Evolutionary conservation across 2,329 filamentous ascomycete species (phyloP), one percentile per base, ranked within the genome.

Genomic region (Hymenoscyphus infarciens): DNA sequence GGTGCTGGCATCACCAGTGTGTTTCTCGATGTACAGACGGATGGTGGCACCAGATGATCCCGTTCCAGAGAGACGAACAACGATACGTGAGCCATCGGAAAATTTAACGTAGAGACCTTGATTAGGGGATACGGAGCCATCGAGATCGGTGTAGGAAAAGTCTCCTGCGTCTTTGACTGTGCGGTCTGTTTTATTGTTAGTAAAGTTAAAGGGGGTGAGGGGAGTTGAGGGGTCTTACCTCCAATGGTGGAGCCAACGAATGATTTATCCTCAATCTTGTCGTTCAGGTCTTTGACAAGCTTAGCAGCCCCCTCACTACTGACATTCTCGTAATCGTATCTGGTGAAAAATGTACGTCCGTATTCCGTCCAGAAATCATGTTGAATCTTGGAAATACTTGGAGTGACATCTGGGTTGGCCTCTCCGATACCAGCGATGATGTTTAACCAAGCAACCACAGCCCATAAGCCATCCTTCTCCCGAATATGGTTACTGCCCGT

Each of bases 401-500:
- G 93, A 2, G 89, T 92, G 70, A 90, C 87, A 63, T 82, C 87
- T 22, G 90, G 86, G 73, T 89, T 89, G 76, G 92, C 84, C 75
- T 95, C 87, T 68, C 93, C 93, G 56, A 98, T 87, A 69, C 91
- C 94, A 65, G 95, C 95, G 72, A 99, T 96, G 77, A 99, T 97
- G 83, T 99, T 99, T 72, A 99, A 81, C 95, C 95, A 99, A 35
- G 95, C 95, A 60, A 97, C 90, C 66, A 99, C 86, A 64, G 95
- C 95, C 95, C 95, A 99, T 52, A 99, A 85, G 66, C 95, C 95
- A 74, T 99, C 95, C 85, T 99, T 99, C 82, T 99, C 95, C 71
- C 95, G 92, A 74, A 99, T 97, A 79, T 99, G 95, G 82, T 99
- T 97, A 78, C 91, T 96, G 45, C 95, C 95, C 11, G 95, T 99